Evolutionary conservation across 169 alveolate genomes (phyloP), one percentile per base, ranked within the genome.

Genomic region (Eimeria praecox): DNA sequence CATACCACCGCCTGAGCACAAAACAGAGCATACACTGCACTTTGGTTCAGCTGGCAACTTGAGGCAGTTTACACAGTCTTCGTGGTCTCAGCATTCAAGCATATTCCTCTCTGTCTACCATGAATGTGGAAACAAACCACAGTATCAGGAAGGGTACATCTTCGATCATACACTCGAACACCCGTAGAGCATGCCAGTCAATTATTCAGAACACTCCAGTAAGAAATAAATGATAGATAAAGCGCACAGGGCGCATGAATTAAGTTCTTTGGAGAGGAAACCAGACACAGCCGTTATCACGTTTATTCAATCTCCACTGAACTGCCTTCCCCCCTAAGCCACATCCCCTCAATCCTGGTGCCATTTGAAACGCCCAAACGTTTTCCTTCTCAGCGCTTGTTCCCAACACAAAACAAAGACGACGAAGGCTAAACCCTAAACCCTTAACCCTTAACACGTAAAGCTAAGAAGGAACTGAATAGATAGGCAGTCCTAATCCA

Each of bases 1-100:
- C 95, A 42, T 95, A 95, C 97, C 97, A 95, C 66, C 94, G 94
- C 59, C 95, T 95, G 87, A 38, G 30, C 87, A 54, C 66, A 78
- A 44, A 33, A 62, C 56, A 30, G 40, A 5, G 12, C 5, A 9
- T 69, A 46, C 5, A 33, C 42, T 3, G 42, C 33, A n/a, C 3
- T 4, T 6, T 10, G n/a, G 6, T 40, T 27, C 8, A 18, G 46
- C 44, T 0, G 16, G 93, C 71, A 46, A 52, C 78, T 69, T 12
- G 8, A 20, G 4, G 46, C 75, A 64, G 38, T 14, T 8, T 27
- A 38, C 75, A n/a, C 75, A 33, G n/a, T 69, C 27, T 10, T 69
- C 22, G 78, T 6, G 46, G 27, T 0, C 42, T 33, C 30, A 33
- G 16, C 38, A 62, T 3, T 62, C 38, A 0, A 33, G 5, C 16